Evolutionary conservation across 352 stramenopile species (phyloP).

Genomic region (Thraustochytrium sp.): DNA sequence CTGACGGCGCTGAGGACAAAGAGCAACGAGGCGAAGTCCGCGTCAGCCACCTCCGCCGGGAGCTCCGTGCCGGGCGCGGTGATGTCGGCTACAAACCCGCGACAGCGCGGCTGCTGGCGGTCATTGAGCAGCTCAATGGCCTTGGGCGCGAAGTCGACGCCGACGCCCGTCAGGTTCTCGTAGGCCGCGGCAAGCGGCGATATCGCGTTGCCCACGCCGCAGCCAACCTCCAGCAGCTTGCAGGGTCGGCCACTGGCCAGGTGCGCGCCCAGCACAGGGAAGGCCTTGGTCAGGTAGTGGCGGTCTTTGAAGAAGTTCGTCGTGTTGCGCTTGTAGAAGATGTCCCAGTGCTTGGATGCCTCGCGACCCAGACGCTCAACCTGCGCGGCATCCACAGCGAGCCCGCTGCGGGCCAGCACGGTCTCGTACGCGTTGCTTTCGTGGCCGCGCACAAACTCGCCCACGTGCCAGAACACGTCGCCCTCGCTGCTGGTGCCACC

Average conservation of each 20-base stretch:
- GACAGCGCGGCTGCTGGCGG: background rate
- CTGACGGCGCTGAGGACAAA: constrained; percentile 41
- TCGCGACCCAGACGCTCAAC: background rate
- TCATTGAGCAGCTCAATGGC: constrained; percentile 18
- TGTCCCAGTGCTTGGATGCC: constrained; percentile 47
- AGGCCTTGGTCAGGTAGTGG: constrained; percentile 52
- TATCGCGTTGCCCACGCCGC: constrained; percentile 39
- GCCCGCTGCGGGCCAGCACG: background rate
- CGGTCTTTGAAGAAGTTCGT: constrained; percentile 56
- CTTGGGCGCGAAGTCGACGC: constrained; percentile 25
- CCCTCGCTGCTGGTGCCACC: too few relatives aligned
- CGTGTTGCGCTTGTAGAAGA: constrained; percentile 52
- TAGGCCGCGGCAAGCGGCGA: background rate
- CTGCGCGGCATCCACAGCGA: background rate
- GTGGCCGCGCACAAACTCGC: background rate
- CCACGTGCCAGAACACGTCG: constrained; percentile 11
- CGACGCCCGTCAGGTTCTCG: background rate
- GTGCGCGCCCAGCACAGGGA: constrained; percentile 47
- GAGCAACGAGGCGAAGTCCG: constrained; percentile 13
- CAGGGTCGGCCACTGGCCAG: background rate
- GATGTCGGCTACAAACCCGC: constrained; percentile 16
- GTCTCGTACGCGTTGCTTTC: background rate
- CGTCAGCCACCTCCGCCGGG: background rate
- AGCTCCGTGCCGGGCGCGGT: background rate
- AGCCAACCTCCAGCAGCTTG: constrained; percentile 38